Evolutionary conservation across 2,329 filamentous ascomycete species (phyloP).

Genomic region (Anthostomella pinea): DNA sequence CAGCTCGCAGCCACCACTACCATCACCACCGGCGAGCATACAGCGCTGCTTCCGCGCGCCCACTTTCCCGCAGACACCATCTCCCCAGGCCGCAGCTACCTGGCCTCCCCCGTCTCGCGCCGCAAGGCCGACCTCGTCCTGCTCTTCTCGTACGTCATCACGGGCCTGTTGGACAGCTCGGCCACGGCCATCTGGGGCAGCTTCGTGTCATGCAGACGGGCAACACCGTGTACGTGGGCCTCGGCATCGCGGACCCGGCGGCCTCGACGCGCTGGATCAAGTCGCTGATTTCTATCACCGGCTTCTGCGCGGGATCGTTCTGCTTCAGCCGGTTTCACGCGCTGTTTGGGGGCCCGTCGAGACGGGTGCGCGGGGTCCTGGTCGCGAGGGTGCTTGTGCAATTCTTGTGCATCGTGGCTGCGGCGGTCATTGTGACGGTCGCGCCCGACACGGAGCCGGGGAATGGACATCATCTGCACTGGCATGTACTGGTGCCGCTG

Average conservation of each 20-base stretch:
- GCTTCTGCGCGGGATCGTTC: slow-evolving; percentile 4
- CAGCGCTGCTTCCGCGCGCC: too few species aligned
- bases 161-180: slow-evolving; percentile 1
- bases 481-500: slow-evolving; percentile 63
- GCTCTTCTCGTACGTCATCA: slow-evolving; percentile 2
- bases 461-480: slow-evolving; percentile 25
- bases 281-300: background rate
- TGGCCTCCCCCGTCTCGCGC: too few species aligned
- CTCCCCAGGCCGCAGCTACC: too few species aligned
- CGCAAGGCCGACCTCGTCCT: slow-evolving; percentile 5
- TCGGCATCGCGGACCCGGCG: slow-evolving; percentile 3
- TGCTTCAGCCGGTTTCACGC: slow-evolving; percentile 2
- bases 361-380: background rate
- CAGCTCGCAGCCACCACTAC: too few species aligned
- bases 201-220: slow-evolving; percentile 7
- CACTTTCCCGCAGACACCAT: too few species aligned
- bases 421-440: slow-evolving; percentile 1
- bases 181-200: slow-evolving; percentile 3
- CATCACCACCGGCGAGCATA: too few species aligned
- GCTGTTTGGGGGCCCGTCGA: background rate
- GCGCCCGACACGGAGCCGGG: slow-evolving; percentile 1
- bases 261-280: slow-evolving; percentile 4
- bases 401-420: slow-evolving; percentile 1
- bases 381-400: background rate
- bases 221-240: slow-evolving; percentile 4